phyloP scores from a whole-genome alignment of 768 basidiomycete genomes.

The Suillus luteus region DNA sequence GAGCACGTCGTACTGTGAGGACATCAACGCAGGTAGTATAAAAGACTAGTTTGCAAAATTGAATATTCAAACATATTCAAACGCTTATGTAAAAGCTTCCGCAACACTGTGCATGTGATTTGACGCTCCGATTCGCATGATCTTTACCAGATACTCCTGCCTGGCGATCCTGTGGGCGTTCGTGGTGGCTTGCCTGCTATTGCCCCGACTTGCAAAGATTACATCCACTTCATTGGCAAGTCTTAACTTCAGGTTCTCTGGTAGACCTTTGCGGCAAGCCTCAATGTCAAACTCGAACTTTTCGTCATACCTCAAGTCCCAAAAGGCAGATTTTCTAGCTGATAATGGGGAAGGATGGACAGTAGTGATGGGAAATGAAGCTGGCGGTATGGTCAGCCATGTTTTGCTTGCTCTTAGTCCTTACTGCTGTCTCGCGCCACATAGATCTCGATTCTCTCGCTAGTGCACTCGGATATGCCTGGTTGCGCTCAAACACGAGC shows the following conservation, averaged over 20 bases:
- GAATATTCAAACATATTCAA: background rate
- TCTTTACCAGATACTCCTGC: background rate
- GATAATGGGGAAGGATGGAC: constrained; percentile 72
- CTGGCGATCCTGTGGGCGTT: background rate
- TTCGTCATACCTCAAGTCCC: constrained; percentile 41
- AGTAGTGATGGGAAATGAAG: constrained; percentile 93
- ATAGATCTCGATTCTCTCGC: constrained; percentile 90
- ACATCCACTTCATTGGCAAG: background rate
- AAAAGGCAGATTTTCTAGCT: constrained; percentile 62
- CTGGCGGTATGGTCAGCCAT: constrained; percentile 65
- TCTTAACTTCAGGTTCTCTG: background rate
- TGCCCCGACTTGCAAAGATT: background rate
- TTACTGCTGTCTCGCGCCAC: constrained; percentile 1
- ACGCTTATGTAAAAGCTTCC: background rate
- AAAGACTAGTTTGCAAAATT: background rate
- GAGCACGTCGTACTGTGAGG: constrained; percentile 65
- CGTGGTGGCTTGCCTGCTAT: background rate
- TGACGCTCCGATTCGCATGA: background rate
- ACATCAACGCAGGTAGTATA: background rate
- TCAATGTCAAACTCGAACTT: constrained; percentile 30
- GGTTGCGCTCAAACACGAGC: constrained; percentile 58
- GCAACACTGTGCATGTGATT: background rate
- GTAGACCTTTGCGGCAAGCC: background rate
- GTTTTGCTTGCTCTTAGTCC: constrained; percentile 5
- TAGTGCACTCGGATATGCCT: constrained; percentile 82